Conservation (phyloP, 306 rosid genomes). For the Ceratonia siliqua region DNA sequence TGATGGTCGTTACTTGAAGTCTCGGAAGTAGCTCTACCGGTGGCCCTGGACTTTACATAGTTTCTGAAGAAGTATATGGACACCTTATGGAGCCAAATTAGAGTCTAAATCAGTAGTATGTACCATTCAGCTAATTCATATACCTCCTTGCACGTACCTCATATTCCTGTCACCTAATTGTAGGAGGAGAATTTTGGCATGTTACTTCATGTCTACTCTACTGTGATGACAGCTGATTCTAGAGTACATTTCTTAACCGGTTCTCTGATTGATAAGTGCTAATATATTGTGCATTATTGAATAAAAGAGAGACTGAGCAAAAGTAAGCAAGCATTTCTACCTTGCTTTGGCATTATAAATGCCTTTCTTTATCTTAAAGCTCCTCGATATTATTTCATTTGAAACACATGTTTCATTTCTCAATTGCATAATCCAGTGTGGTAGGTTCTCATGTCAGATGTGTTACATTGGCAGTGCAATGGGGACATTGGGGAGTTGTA, state of each 20-base stretch:
- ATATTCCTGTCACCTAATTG: slow-evolving; percentile 33
- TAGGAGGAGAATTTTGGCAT: slow-evolving; percentile 35
- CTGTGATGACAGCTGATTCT: slow-evolving; percentile 26
- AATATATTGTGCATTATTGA: slow-evolving; percentile 39
- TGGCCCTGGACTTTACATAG: slow-evolving; percentile 36
- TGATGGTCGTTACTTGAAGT: slow-evolving; percentile 42
- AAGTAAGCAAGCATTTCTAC: slow-evolving; percentile 39
- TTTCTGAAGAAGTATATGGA: slow-evolving; percentile 43
- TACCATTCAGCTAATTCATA: slow-evolving; percentile 30
- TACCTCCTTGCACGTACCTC: slow-evolving; percentile 15
- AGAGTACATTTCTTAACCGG: slow-evolving; percentile 39
- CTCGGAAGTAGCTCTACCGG: slow-evolving; percentile 37
- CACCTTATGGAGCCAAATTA: slow-evolving; percentile 36
- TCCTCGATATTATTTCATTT: slow-evolving; percentile 4
- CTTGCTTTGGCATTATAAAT: slow-evolving; percentile 25
- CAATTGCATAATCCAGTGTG: background rate
- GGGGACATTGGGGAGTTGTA: background rate
- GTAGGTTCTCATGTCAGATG: slow-evolving; percentile 9
- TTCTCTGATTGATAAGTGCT: slow-evolving; percentile 41
- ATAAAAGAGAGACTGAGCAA: slow-evolving; percentile 39
- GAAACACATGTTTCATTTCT: slow-evolving; percentile 3
- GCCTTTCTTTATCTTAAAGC: slow-evolving; percentile 9
- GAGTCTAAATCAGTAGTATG: slow-evolving; percentile 36
- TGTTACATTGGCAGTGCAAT: background rate
- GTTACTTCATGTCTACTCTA: slow-evolving; percentile 39